Conservation (phyloP, 305 asterid species). For the Fraxinus ornus region DNA sequence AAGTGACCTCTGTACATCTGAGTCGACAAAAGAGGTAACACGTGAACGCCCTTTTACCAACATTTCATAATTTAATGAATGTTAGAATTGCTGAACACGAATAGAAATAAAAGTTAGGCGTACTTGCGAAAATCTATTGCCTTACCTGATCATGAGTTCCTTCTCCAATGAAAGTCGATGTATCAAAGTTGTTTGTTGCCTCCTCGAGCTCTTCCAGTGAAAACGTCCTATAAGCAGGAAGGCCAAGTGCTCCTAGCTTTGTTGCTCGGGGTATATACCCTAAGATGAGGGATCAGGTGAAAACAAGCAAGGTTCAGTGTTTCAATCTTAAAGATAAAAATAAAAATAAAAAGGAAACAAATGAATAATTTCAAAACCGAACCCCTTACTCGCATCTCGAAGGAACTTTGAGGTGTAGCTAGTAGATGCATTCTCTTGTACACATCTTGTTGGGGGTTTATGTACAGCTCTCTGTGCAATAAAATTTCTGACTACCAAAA, state of each 20-base stretch:
- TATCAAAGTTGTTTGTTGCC: slow-evolving; percentile 67
- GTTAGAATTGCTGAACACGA: background rate
- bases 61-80: background rate
- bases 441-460: slow-evolving; percentile 36
- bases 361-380: background rate
- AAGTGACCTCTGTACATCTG: slow-evolving; percentile 82
- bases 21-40: slow-evolving; percentile 19
- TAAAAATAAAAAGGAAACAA: background rate
- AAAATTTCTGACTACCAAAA: slow-evolving; percentile 44
- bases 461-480: slow-evolving; percentile 36
- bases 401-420: slow-evolving; percentile 66
- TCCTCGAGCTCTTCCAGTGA: slow-evolving; percentile 74
- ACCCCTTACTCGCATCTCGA: slow-evolving; percentile 74
- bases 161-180: slow-evolving; percentile 61
- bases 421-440: slow-evolving; percentile 47
- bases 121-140: background rate
- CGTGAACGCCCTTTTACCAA: slow-evolving; percentile 10
- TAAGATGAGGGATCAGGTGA: slow-evolving; percentile 20
- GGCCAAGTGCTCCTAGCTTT: slow-evolving; percentile 66
- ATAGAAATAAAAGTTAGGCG: background rate
- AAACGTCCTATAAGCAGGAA: slow-evolving; percentile 71
- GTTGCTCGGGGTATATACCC: slow-evolving; percentile 75
- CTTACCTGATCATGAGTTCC: slow-evolving; percentile 73
- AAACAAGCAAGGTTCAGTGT: background rate
- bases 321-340: background rate